Conservation (phyloP, 2,329 filamentous ascomycete genomes). For the Chaetomiaceae sp. region DNA sequence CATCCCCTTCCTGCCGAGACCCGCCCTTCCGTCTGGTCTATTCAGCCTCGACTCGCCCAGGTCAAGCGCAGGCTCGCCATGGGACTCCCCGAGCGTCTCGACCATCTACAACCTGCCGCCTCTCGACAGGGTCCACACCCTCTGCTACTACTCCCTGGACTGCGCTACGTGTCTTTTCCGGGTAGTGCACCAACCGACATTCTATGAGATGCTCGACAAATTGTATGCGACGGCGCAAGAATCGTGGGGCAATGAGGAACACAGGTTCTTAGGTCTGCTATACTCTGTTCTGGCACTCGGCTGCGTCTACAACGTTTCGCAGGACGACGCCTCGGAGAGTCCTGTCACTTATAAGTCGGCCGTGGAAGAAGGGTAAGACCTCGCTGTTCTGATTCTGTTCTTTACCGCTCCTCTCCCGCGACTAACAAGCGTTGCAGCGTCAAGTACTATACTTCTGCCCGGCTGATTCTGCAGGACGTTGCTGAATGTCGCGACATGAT, state of each 20-base stretch:
- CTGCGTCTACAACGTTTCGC: constrained; percentile 61
- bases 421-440: constrained; percentile 54
- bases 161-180: constrained; percentile 55
- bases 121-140: constrained; percentile 45
- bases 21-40: constrained; percentile 43
- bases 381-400: not conserved
- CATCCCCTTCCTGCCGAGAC: constrained; percentile 51
- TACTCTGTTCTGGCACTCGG: constrained; percentile 67
- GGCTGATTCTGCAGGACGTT: constrained; percentile 58
- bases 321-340: constrained; percentile 44
- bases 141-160: constrained; percentile 51
- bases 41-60: constrained; percentile 64
- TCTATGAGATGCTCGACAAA: constrained; percentile 68
- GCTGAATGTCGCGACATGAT: constrained; percentile 67
- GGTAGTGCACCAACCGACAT: constrained; percentile 74
- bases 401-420: constrained; percentile 3
- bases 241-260: constrained; percentile 57
- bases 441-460: constrained; percentile 66
- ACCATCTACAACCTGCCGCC: constrained; percentile 64
- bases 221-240: constrained; percentile 67
- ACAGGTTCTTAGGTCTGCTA: constrained; percentile 62
- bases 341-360: constrained; percentile 43
- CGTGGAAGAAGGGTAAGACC: constrained; percentile 51
- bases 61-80: constrained; percentile 58
- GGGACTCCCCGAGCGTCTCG: constrained; percentile 44